Percentiles rank a stretch among this genome's conserved stretches.
Conservation (phyloP, 345 rosid species). For the Melaleuca alternifolia region DNA sequence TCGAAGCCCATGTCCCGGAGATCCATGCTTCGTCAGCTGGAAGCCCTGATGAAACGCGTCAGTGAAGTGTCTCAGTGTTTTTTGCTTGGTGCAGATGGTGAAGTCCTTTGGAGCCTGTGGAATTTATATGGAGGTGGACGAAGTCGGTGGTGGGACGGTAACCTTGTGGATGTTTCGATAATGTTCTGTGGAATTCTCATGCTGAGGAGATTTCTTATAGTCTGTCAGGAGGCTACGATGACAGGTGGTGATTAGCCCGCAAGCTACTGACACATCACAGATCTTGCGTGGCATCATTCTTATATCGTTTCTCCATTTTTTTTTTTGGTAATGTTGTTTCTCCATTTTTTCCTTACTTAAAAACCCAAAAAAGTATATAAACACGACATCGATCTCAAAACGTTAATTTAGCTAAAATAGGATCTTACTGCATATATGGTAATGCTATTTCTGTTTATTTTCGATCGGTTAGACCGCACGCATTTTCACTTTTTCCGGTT, state of each 20-base stretch:
- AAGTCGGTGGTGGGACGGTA: neutral
- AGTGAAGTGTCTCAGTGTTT: neutral
- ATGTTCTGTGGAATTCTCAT: neutral
- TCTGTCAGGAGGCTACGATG: neutral
- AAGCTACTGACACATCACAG: neutral
- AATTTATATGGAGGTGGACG: neutral
- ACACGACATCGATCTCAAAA: neutral
- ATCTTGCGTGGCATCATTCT: neutral
- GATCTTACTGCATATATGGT: accelerated
- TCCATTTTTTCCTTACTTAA: neutral
- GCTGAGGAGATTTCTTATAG: accelerated
- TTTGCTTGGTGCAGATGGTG: neutral
- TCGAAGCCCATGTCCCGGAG: neutral
- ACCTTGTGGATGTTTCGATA: neutral
- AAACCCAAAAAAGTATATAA: neutral
- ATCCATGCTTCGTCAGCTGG: neutral
- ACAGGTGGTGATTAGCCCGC: neutral
- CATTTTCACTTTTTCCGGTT: neutral
- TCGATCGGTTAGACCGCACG: neutral
- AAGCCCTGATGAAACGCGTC: neutral
- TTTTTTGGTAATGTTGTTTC: too few species aligned
- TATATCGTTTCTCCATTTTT: neutral
- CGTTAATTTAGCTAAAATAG: neutral
- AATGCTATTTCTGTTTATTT: accelerated
- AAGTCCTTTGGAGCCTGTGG: neutral